Evolutionary conservation across 768 basidiomycete genomes (phyloP).

Genomic region (Suillus paluster): DNA sequence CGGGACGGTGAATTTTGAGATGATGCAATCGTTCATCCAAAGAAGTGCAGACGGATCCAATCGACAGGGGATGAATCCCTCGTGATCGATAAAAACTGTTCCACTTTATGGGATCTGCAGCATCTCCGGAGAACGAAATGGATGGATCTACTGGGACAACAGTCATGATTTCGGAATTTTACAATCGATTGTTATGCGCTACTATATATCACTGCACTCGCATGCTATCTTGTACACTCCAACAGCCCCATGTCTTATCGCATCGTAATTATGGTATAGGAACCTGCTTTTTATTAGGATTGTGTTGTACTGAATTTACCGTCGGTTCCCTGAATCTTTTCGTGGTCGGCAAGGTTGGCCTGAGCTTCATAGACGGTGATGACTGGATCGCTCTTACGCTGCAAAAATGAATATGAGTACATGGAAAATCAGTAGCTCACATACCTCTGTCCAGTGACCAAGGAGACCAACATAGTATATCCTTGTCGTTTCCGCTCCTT

Average conservation of each 20-base stretch:
- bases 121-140: neutral
- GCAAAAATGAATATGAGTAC: conserved; percentile 7
- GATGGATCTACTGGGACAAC: neutral
- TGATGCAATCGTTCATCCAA: conserved; percentile 53
- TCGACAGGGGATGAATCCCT: conserved; percentile 22
- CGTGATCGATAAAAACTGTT: conserved; percentile 11
- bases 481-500: conserved; percentile 75
- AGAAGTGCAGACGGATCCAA: conserved; percentile 38
- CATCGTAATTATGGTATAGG: conserved; percentile 3
- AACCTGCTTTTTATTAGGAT: conserved; percentile 18
- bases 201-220: conserved; percentile 3
- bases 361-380: conserved; percentile 89
- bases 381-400: conserved; percentile 80
- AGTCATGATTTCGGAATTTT: neutral
- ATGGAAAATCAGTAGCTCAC: conserved; percentile 6
- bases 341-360: conserved; percentile 87
- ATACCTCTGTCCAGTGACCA: conserved; percentile 81
- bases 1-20: conserved; percentile 40
- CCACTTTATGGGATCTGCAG: neutral
- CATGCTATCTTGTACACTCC: conserved; percentile 5
- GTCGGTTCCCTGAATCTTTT: conserved; percentile 82
- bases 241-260: neutral
- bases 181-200: conserved; percentile 1
- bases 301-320: conserved; percentile 57
- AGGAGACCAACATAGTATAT: conserved; percentile 88